phyloP scores from a whole-genome alignment of 2,329 filamentous ascomycete genomes.

The Rutstroemia sydowiana region DNA sequence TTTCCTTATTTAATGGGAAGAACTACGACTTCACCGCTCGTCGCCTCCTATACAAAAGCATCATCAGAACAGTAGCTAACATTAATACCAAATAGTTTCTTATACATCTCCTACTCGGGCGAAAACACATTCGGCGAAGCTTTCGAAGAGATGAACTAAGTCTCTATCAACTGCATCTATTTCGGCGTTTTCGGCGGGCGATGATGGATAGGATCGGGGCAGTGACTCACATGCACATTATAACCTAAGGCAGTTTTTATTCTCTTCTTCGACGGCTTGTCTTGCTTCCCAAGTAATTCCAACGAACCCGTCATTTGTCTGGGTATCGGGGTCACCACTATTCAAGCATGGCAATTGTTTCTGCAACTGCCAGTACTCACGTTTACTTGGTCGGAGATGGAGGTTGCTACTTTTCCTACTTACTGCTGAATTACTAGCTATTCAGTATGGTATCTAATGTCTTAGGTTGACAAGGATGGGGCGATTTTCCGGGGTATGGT shows the following conservation, averaged over 20 bases:
- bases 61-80: not conserved
- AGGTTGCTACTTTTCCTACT: not conserved
- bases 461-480: not conserved
- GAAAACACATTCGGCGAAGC: conserved; percentile 88
- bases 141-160: conserved; percentile 8
- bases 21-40: not conserved
- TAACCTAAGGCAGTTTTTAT: conserved; percentile 10
- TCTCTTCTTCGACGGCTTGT: not conserved
- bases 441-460: not conserved
- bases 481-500: not conserved
- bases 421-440: not conserved
- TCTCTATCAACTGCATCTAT: conserved; percentile 1
- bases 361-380: not conserved
- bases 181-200: conserved; percentile 3
- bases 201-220: conserved; percentile 8
- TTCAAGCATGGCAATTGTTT: not conserved
- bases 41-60: not conserved
- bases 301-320: not conserved
- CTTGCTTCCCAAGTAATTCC: not conserved
- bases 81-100: conserved; percentile 38
- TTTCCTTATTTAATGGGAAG: not conserved
- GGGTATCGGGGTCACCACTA: not conserved
- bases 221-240: conserved; percentile 8
- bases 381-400: not conserved
- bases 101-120: conserved; percentile 98